Base-by-base conservation (phyloP, 306 rosid genomes). In the Mimosa bimucronata region DNA sequence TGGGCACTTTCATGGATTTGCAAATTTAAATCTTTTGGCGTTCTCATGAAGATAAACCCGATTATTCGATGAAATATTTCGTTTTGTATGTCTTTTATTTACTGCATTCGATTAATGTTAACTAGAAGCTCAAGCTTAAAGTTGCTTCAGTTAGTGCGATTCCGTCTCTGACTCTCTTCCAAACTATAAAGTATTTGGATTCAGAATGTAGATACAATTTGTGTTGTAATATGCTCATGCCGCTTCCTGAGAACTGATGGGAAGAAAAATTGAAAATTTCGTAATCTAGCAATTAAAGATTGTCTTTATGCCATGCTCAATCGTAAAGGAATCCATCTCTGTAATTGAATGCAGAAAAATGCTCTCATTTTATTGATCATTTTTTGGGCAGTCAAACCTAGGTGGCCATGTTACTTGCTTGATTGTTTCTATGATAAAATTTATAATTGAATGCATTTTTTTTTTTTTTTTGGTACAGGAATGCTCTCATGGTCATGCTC, bases 401-500 rank as follows among this genome's bases (percentile, higher is more conserved):
- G 64, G 67, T 75, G 66, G 16, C 38, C 38, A 61, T 61, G 19
- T 28, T 61, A 13, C 34, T 28, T 3, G 5, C 38, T 62, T 53
- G 75, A 21, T 77, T 74, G 78, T 80, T 70, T 74, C 8, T 28
- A 28, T 42, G 9, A 21, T 45, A 12, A 30, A 79, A 64, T 19
- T 65, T 71, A 44, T 41, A 40, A 53, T 78, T 21, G 67, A 31
- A 26, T 52, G 40, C 53, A n/a, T n/a, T n/a, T n/a, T 23, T 41
- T 10, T 3, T 9, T 14, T 34, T 16, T 40, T 28, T 12, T 34
- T 34, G 3, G 38, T 34, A 65, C 41, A 80, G 75, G 18, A 60
- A 38, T 45, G 74, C n/a, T 77, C 79, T 68, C 38, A 77, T 76
- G 45, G 84, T 64, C 68, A 45, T 81, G 82, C 8, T 82, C 31